Evolutionary conservation across 139 green algal genomes (phyloP).

Genomic region (Coelastrella sp.): DNA sequence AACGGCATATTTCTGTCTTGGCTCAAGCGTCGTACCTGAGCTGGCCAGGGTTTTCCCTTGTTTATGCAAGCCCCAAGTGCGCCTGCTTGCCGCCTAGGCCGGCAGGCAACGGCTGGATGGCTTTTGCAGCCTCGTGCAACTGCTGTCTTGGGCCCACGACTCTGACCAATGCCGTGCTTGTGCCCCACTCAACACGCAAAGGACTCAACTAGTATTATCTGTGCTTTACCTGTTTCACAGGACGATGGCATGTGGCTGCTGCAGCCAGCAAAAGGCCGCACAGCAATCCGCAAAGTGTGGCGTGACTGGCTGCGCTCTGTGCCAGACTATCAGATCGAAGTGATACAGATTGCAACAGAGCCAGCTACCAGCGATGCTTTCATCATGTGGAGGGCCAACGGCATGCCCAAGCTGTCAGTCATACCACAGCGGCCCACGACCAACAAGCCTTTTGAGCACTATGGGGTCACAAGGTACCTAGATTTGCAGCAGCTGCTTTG

Average conservation of each 20-base stretch:
- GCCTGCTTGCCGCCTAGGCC: too few species aligned
- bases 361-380: conserved; percentile 19
- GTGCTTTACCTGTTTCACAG: background rate
- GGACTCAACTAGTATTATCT: background rate
- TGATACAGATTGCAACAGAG: background rate
- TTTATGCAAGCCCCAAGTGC: too few species aligned
- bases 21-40: too few species aligned
- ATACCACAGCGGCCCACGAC: conserved; percentile 30
- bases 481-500: background rate
- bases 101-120: too few species aligned
- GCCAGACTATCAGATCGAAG: conserved; percentile 42
- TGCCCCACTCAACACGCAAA: too few species aligned
- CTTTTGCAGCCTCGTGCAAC: too few species aligned
- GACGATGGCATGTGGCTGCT: conserved; percentile 50
- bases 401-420: background rate
- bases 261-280: conserved; percentile 32
- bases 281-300: conserved; percentile 39
- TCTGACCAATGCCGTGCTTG: too few species aligned
- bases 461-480: conserved; percentile 25
- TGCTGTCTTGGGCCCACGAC: too few species aligned
- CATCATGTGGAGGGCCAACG: conserved; percentile 34
- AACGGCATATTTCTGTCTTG: too few species aligned
- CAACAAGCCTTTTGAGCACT: conserved; percentile 50
- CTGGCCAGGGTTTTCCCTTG: too few species aligned
- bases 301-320: conserved; percentile 31